Conservation (phyloP, 2,329 filamentous ascomycete species). For the Podosphaera xanthii region DNA sequence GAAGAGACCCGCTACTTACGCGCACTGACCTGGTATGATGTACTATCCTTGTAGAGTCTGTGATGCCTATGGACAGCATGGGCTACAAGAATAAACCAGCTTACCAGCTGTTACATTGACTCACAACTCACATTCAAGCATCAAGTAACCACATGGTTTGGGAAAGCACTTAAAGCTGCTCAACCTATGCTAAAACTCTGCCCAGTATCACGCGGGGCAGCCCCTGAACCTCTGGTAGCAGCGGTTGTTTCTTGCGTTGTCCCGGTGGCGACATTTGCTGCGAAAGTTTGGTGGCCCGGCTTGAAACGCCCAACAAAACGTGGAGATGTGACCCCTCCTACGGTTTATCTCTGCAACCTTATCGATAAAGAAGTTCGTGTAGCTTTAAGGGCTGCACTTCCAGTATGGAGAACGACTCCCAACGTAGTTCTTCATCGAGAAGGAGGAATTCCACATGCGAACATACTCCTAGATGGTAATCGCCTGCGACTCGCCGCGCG, state of each 20-base stretch:
- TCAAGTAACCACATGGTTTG: too few relatives aligned
- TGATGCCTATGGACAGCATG: too few relatives aligned
- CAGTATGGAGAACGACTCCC: too few relatives aligned
- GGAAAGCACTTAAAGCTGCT: not conserved
- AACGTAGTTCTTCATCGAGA: too few relatives aligned
- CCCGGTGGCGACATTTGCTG: not conserved
- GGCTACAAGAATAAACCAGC: too few relatives aligned
- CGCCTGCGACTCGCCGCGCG: not conserved
- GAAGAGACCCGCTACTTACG: too few relatives aligned
- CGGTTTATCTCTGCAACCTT: not conserved
- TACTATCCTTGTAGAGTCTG: too few relatives aligned
- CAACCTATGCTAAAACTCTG: not conserved
- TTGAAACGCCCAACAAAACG: not conserved
- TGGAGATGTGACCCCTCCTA: not conserved
- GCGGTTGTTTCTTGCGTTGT: not conserved
- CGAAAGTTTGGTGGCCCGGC: not conserved
- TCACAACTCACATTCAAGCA: too few relatives aligned
- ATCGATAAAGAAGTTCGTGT: not conserved
- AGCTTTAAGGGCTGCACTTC: too few relatives aligned
- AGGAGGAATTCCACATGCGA: not conserved
- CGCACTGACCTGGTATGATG: too few relatives aligned
- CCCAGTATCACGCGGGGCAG: not conserved
- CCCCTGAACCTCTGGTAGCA: not conserved
- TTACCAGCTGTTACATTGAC: too few relatives aligned
- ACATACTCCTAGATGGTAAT: not conserved